Evolutionary conservation across 768 basidiomycete genomes (phyloP).

Genomic region (Amylocystis lapponica): DNA sequence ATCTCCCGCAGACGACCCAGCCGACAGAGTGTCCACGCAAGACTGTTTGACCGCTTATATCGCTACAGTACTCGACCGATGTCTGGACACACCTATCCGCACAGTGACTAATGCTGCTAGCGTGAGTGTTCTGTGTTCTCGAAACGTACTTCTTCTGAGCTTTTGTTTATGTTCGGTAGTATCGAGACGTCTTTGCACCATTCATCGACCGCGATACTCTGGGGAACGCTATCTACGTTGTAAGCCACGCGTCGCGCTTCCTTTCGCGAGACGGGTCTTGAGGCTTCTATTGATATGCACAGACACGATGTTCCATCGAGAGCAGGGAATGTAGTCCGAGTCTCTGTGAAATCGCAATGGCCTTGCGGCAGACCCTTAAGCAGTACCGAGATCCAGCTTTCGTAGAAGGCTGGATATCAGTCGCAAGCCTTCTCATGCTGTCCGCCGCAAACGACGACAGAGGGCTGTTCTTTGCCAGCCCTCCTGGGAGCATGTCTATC

Average conservation of each 20-base stretch:
- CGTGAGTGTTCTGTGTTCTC: conserved; percentile 11
- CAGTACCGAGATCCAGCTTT: conserved; percentile 1
- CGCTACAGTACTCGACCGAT: conserved; percentile 17
- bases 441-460: conserved; percentile 4
- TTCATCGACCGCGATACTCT: conserved; percentile 4
- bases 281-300: neutral
- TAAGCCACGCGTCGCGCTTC: neutral
- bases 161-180: conserved; percentile 1
- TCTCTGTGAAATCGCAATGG: neutral
- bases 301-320: neutral
- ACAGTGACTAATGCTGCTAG: conserved; percentile 24
- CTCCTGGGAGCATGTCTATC: conserved; percentile 6
- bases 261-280: neutral
- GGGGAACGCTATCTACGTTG: conserved; percentile 13
- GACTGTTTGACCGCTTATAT: conserved; percentile 28
- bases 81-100: conserved; percentile 8
- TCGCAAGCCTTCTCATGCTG: conserved; percentile 10
- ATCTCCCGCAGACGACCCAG: neutral
- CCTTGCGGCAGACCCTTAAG: conserved; percentile 6
- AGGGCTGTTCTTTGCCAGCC: conserved; percentile 4
- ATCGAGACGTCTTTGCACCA: conserved; percentile 9
- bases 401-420: conserved; percentile 9
- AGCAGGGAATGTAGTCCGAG: neutral
- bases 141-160: neutral
- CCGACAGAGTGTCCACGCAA: conserved; percentile 18